Base-by-base conservation (phyloP, 2,329 filamentous ascomycete species). In the Phyllosticta citribraziliensis region DNA sequence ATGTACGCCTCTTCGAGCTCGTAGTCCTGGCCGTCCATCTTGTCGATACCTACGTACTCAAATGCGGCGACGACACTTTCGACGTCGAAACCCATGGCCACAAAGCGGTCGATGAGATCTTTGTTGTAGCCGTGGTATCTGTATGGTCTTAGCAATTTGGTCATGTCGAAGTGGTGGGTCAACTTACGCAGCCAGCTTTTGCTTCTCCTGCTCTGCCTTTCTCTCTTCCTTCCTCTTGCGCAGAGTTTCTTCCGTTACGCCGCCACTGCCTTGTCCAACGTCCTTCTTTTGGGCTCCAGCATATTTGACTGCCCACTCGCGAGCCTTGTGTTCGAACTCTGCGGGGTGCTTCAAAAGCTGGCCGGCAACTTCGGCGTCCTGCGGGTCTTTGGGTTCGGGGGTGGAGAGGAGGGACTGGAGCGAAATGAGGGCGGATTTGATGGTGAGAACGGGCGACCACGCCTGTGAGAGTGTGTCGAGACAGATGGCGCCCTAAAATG, bases 391-490 rank as follows among this genome's bases (percentile, higher is more conserved):
- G 0, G 94, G 93, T 73, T 99, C 95, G 3, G 94, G 94, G 19
- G 87, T 90, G 76, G 91, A 91, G 69, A 99, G 88, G 19, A 99
- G 85, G 66, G 92, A 93, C 73, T 96, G 92, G 33, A 99, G 82
- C 27, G 92, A 97, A 63, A 99, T 86, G 54, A 99, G 84, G 47
- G 93, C 91, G 20, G 91, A 95, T 77, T 97, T 97, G 74, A 99
- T 93, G 14, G 93, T 99, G 64, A 97, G 83, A 24, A 99, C 92
- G 0, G 94, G 94, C 5, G 93, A 96, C 94, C 94, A 99, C 67
- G 89, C 91, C 12, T 84, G 84, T 10, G 88, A 87, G 17, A 99
- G 83, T 0, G 92, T 97, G 72, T 99, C 94, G 60, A 99, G 85
- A 71, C 94, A 99, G 73, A 99, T 99, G 25, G 92, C 93, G 61